Conservation (phyloP, 1,139 yeast genomes). For the Geotrichum histeridarum region DNA sequence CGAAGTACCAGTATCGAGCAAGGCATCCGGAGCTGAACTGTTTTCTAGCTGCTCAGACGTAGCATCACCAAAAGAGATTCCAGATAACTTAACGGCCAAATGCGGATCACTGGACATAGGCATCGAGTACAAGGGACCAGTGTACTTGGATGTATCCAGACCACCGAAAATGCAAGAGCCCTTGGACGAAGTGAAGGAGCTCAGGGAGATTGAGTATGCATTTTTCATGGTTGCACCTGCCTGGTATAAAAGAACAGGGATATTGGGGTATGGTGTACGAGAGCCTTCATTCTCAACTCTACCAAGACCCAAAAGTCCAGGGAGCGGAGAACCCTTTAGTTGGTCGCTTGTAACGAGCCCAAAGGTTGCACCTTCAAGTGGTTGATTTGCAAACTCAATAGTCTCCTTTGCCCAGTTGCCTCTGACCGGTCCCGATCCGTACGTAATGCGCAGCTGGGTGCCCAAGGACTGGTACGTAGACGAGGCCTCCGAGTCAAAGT, state of each 20-base stretch:
- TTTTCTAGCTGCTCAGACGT: not conserved
- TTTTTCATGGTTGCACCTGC: constrained; percentile 43
- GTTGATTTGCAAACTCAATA: constrained; percentile 42
- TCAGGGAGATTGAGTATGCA: constrained; percentile 41
- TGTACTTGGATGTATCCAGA: constrained; percentile 46
- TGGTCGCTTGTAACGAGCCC: constrained; percentile 29
- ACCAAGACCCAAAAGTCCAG: constrained; percentile 19
- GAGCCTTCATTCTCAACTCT: constrained; percentile 15
- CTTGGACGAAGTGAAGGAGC: constrained; percentile 26
- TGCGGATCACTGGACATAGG: constrained; percentile 22
- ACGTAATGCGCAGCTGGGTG: constrained; percentile 25
- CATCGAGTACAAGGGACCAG: constrained; percentile 37
- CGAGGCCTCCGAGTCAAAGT: constrained; percentile 26
- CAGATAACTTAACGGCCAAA: constrained; percentile 13
- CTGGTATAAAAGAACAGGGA: constrained; percentile 44
- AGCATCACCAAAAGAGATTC: constrained; percentile 5
- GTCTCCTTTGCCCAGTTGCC: constrained; percentile 62
- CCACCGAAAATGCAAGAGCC: constrained; percentile 50
- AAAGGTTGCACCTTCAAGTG: constrained; percentile 45
- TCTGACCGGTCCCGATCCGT: constrained; percentile 40
- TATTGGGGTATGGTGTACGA: constrained; percentile 29
- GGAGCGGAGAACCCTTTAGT: constrained; percentile 13
- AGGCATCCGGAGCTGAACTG: constrained; percentile 23
- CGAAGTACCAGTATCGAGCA: constrained; percentile 40
- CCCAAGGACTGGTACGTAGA: constrained; percentile 24